Base-by-base conservation (phyloP, 2,329 filamentous ascomycete genomes). In the Colletotrichum brevisporum region DNA sequence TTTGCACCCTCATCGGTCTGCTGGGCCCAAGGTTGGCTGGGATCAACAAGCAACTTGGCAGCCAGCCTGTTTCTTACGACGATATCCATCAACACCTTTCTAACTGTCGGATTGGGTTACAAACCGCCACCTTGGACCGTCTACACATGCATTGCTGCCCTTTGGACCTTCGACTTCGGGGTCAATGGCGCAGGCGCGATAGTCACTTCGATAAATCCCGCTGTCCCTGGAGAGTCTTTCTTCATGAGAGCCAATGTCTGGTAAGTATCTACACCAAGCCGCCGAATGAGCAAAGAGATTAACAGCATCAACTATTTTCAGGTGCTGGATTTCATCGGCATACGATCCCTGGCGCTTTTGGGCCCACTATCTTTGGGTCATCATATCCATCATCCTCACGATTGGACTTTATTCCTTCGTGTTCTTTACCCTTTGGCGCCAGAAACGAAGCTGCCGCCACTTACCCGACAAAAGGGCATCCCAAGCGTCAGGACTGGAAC, bases 351-450 rank as follows among this genome's bases (percentile, higher is more conserved):
- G 89, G 41, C 88, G 89, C 48, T 80, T 92, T 0, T 84, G 84
- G 78, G 83, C 88, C 1, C 89, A 91, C 72, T 91, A 91, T 73
- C 78, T 91, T 61, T 91, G 88, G 84, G 89, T 91, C 60, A 90
- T 83, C 68, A 73, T 82, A 13, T 75, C 77, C 9, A 76, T 85
- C 4, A 76, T 71, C 1, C 71, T 78, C 15, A 85, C 83, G 0
- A 75, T 76, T 0, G 58, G 75, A 16, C 73, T 85, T 0, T 85
- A 85, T 71, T 62, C 77, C 8, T 71, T 78, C 60, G 83, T 85
- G 53, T 84, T 82, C 72, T 63, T 80, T 10, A 77, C 70, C 6
- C 75, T 83, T 0, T 77, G 76, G 45, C 71, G 69, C 16, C 67
- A 69, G n/a, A 69, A 69, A 36, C 41, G 67, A 39, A 69, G 12